Evolutionary conservation across 2,329 filamentous ascomycete species (phyloP), one percentile per base, ranked within the genome.

Genomic region (Colletotrichum tanaceti): DNA sequence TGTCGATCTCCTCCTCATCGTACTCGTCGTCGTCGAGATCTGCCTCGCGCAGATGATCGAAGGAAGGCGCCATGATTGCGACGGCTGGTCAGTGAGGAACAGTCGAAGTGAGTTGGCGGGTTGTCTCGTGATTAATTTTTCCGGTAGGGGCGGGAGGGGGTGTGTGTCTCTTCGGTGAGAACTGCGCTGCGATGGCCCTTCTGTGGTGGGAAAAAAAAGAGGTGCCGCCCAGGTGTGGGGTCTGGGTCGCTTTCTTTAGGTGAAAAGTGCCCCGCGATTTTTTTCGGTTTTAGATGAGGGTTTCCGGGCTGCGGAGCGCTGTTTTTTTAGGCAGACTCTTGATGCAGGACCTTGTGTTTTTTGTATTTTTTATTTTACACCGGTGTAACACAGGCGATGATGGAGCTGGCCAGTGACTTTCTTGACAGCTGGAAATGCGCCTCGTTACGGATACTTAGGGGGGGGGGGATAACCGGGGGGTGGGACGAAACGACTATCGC

Each of bases 1-100:
- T 93, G 80, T 98, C 95, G 81, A 98, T 91, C 79, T 98, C 94
- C 78, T 94, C 91, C 82, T 96, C 91, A 79, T 97, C 94, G 79
- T 91, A 92, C 79, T 94, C 91, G 77, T 96, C 93, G 73, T 91
- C 89, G 77, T 91, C 89, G 80, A 95, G 91, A 80, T 97, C 93
- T 76, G 95, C 93, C 81, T 97, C 94, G 81, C 92, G 91, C 79
- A 98, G 87, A 77, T 94, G 92, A 79, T 97, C 93, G 82, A 97
- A 98, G 79, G 93, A 94, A 74, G 92, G 91, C 82, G 95, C 93
- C 94, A 98, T 98, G 84, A 81, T 94, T 85, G 83, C 77, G 72
- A 70, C 73, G 74, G 57, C 74, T 68, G 65, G 52, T 24, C 41
- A 50, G 16, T 52, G 32, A 20, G 50, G 57, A 43, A 14, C 43